Evolutionary conservation across 805 yeast genomes (phyloP).

Genomic region (Saitoella complicata): DNA sequence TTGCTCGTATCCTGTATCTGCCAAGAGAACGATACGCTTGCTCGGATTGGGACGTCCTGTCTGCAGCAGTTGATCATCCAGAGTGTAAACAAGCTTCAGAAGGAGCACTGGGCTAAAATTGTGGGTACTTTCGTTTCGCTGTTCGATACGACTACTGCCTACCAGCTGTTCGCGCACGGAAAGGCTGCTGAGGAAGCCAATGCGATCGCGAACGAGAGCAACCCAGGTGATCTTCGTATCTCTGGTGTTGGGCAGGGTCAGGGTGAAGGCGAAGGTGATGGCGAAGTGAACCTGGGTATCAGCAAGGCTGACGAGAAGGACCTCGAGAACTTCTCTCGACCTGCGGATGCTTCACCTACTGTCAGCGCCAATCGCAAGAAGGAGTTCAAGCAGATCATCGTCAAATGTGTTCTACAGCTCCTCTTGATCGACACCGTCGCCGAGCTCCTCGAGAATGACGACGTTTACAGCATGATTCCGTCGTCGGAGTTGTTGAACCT

Average conservation of each 20-base stretch:
- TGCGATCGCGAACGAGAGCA: not conserved
- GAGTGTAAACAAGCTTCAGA: slow-evolving; percentile 48
- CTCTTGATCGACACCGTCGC: slow-evolving; percentile 73
- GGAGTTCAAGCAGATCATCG: slow-evolving; percentile 57
- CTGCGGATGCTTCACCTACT: no score
- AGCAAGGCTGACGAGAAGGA: slow-evolving; percentile 4
- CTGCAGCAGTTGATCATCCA: slow-evolving; percentile 63
- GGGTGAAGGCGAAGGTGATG: not conserved
- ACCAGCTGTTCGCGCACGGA: slow-evolving; percentile 40
- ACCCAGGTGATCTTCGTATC: not conserved
- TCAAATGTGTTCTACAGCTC: slow-evolving; percentile 80
- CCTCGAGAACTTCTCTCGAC: slow-evolving; percentile 1
- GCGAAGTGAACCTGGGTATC: not conserved
- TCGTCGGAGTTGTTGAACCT: slow-evolving; percentile 43
- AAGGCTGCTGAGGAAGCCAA: slow-evolving; percentile 2
- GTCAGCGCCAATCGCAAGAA: slow-evolving; percentile 27
- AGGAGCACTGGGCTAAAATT: slow-evolving; percentile 59
- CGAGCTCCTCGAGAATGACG: slow-evolving; percentile 49
- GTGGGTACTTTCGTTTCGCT: slow-evolving; percentile 48
- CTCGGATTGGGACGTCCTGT: slow-evolving; percentile 85
- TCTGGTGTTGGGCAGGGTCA: not conserved
- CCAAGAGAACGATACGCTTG: slow-evolving; percentile 93
- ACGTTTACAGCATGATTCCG: slow-evolving; percentile 55
- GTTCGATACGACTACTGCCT: slow-evolving; percentile 73
- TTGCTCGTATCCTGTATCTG: slow-evolving; percentile 76